Evolutionary conservation across 2,329 filamentous ascomycete genomes (phyloP), one percentile per base, ranked within the genome.

Genomic region (Phaeosphaeriaceae sp.): DNA sequence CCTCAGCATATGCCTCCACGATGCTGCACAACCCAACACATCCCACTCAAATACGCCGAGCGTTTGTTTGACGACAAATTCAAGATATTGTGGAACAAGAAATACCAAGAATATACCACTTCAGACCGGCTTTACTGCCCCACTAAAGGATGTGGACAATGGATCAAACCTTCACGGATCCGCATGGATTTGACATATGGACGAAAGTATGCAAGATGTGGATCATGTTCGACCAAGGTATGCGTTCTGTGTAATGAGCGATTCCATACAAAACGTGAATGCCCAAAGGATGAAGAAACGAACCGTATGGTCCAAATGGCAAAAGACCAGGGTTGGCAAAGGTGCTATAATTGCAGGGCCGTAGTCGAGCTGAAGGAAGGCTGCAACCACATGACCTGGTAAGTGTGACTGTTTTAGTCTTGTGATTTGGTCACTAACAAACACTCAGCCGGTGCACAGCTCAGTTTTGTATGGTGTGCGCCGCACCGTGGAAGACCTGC

Each of bases 331-430:
- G 87, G 88, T 18, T 92, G 87, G 87, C 87, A 90, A 70, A 80
- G 84, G 38, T 96, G 90, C 70, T 87, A 86, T 67, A 85, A 80
- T 54, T 96, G 92, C 74, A 84, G 82, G 56, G 79, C 83, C 32
- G 81, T 89, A 77, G 88, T 95, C 36, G 89, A 95, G 71, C 76
- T 91, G 41, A 87, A 87, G 60, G 89, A 93, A 71, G 90, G 90
- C 36, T 92, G 88, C 73, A 92, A 93, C 74, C 91, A 93, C 69
- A 93, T 95, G 84, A 91, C 85, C 21, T 96, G 91, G 87, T 89
- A 78, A 74, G 84, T 56, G 30, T 18, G 46, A 43, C 13, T 45
- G 37, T n/a, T 16, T 23, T 6, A 18, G 15, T 26, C 16, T 49
- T 48, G 36, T 58, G 56, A 40, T 33, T 45, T 34, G 11, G 38